Base-by-base conservation (phyloP, 1,139 yeast species). In the Zygosaccharomyces pseudobailii region DNA sequence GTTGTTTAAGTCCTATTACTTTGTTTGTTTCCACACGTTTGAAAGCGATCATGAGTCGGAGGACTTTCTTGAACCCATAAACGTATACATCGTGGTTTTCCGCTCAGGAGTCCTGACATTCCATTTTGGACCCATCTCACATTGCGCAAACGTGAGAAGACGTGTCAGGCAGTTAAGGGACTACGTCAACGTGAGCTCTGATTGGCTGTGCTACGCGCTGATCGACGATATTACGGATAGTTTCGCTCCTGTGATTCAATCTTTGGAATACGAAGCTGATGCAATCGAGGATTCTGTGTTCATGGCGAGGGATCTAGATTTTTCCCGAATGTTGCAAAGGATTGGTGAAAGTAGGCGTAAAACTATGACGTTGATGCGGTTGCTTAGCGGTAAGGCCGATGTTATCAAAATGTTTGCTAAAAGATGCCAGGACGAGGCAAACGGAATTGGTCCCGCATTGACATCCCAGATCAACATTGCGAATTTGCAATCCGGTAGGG, bases 331-430 rank as follows among this genome's bases (percentile, higher is more conserved):
- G 88, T 72, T 90, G 59, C 79, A 80, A 54, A 76, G 86, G 54
- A 87, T 90, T 55, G 97, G 97, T 48, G 94, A 87, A 61, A 80
- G 95, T 10, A 79, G 97, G 65, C 75, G 92, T 52, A 87, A 84
- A 62, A 95, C 89, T 35, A 90, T 90, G 96, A 85, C 95, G 0
- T 72, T 90, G 63, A 83, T 92, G 87, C 76, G 98, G 60, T 72
- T 92, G 52, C 74, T 92, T 45, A 83, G 95, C 24, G 96, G 96
- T 52, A 92, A 92, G 66, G 97, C 98, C 0, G 98, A 94, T 67
- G 98, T 92, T 49, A 88, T 92, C 60, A 87, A 87, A 62, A 92
- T 90, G 95, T 89, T 92, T 74, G 95, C 97, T 34, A 92, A 92
- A 65, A 77, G 98, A 62, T 90, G 97, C 68, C 94, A 86, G 58